Conservation (phyloP, 192 early-diverging fungal species). For the Geranomyces michiganensis region DNA sequence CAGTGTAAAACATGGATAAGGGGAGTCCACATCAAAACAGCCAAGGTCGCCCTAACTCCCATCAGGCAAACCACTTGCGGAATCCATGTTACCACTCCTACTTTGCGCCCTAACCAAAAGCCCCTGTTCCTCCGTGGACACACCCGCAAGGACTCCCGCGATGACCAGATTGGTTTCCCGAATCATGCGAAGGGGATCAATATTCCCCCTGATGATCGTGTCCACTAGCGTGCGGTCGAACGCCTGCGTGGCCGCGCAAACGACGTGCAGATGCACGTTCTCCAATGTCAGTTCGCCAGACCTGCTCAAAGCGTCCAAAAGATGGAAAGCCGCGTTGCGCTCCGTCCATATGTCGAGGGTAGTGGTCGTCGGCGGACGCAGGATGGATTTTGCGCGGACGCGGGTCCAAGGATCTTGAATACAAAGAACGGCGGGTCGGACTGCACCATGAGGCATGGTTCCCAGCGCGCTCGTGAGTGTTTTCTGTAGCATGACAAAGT, state of each 20-base stretch:
- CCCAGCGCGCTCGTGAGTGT: conserved; percentile 3
- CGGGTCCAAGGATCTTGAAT: conserved; percentile 1
- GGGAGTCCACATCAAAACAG: background rate
- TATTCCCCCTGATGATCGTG: conserved; percentile 18
- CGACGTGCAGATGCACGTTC: conserved; percentile 26
- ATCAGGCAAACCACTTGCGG: conserved; percentile 8
- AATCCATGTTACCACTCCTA: background rate
- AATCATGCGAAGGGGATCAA: background rate
- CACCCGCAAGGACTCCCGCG: conserved; percentile 4
- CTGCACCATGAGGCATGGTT: background rate
- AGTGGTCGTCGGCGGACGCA: conserved; percentile 9
- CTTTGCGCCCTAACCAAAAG: background rate
- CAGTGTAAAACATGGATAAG: too few relatives aligned
- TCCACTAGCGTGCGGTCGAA: conserved; percentile 36
- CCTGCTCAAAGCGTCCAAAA: conserved; percentile 14
- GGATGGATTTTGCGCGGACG: conserved; percentile 5
- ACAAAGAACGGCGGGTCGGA: conserved; percentile 3
- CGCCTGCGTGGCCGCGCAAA: conserved; percentile 30
- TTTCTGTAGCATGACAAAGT: background rate
- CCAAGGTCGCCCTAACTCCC: background rate
- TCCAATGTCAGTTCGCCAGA: background rate
- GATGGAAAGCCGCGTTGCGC: conserved; percentile 3
- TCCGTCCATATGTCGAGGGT: conserved; percentile 7
- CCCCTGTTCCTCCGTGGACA: conserved; percentile 5
- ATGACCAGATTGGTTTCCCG: conserved; percentile 8